Conservation (phyloP, 495 filamentous ascomycete species). For the Hyaloscypha hepaticicola region DNA sequence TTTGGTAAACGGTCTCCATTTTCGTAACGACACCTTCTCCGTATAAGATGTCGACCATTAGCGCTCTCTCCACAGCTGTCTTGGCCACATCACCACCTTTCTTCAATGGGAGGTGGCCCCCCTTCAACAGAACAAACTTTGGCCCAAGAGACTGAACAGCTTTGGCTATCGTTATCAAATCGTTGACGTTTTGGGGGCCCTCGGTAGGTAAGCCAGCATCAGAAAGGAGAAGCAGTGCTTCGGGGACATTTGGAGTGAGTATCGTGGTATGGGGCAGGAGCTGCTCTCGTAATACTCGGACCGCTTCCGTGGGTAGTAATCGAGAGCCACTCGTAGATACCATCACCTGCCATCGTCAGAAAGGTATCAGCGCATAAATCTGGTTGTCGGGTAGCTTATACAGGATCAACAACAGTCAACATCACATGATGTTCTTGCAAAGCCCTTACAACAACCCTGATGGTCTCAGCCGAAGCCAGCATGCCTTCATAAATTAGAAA, state of each 20-base stretch:
- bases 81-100: conserved; percentile 55
- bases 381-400: conserved; percentile 37
- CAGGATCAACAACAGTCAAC: conserved; percentile 80
- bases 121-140: conserved; percentile 82
- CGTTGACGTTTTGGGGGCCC: conserved; percentile 54
- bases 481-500: conserved; percentile 59
- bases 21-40: conserved; percentile 54
- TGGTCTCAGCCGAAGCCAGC: conserved; percentile 77
- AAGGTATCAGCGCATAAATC: conserved; percentile 16
- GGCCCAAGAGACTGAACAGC: conserved; percentile 66
- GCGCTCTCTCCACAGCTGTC: conserved; percentile 54
- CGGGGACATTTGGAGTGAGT: conserved; percentile 89
- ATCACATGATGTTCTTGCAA: conserved; percentile 58
- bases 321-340: conserved; percentile 80
- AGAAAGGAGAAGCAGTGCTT: conserved; percentile 72
- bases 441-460: conserved; percentile 70
- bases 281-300: conserved; percentile 59
- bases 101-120: conserved; percentile 83
- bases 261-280: conserved; percentile 78
- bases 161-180: conserved; percentile 66
- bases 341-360: conserved; percentile 67
- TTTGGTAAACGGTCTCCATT: conserved; percentile 66
- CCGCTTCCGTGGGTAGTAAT: conserved; percentile 68
- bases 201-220: conserved; percentile 49
- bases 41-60: conserved; percentile 73